A percentile compares a stretch with the other conserved stretches of the same genome.
Evolutionary conservation across 2,329 filamentous ascomycete species (phyloP).

Genomic region (Fusarium staphyleae): DNA sequence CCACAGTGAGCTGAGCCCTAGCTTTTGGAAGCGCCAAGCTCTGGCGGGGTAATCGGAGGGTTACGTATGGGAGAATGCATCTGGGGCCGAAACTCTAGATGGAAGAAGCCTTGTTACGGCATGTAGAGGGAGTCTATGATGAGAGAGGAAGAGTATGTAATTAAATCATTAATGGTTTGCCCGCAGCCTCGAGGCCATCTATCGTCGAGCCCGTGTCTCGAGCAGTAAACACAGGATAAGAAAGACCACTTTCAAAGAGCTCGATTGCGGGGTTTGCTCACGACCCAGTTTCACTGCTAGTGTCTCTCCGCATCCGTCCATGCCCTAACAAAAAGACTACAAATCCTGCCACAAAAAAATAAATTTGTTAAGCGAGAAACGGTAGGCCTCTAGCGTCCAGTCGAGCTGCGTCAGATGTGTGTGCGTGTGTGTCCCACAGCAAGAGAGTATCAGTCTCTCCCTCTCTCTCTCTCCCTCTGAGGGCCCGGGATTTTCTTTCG

Average conservation of each 20-base stretch:
- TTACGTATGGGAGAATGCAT: constrained; percentile 1
- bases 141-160: too few relatives aligned
- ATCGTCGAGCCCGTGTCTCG: too few relatives aligned
- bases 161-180: too few relatives aligned
- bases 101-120: not conserved
- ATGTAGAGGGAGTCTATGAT: not conserved
- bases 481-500: constrained; percentile 32
- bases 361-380: constrained; percentile 34
- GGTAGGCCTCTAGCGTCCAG: constrained; percentile 17
- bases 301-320: constrained; percentile 15
- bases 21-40: constrained; percentile 16
- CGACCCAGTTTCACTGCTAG: not conserved
- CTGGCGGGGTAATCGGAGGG: constrained; percentile 32
- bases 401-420: constrained; percentile 23
- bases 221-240: too few relatives aligned
- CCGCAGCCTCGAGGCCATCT: too few relatives aligned
- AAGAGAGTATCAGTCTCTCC: too few relatives aligned
- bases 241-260: not conserved
- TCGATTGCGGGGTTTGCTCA: constrained; percentile 6
- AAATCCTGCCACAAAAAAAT: constrained; percentile 33
- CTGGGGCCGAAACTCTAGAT: not conserved
- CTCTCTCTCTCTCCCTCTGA: not conserved
- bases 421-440: not conserved
- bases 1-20: constrained; percentile 8
- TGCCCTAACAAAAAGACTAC: constrained; percentile 33